phyloP scores from a whole-genome alignment of 2,329 filamentous ascomycete species.

The Ascocoryne sarcoides region DNA sequence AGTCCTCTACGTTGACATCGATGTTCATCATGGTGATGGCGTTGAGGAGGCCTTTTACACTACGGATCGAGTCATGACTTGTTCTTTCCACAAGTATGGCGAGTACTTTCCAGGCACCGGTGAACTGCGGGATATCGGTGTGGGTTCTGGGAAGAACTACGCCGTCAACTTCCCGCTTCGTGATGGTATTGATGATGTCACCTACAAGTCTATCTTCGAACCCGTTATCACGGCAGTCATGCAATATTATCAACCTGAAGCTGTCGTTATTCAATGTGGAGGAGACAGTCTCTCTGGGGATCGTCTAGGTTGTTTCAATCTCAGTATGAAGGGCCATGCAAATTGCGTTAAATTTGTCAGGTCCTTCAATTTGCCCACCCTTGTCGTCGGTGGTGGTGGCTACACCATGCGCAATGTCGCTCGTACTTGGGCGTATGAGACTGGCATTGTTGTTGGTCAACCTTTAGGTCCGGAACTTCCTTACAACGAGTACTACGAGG shows the following conservation, averaged over 20 bases:
- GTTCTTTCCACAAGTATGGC: constrained; percentile 94
- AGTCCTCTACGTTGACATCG: constrained; percentile 96
- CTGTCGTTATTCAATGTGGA: constrained; percentile 92
- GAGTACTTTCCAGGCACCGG: constrained; percentile 93
- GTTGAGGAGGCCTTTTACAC: constrained; percentile 92
- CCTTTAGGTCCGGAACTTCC: constrained; percentile 76
- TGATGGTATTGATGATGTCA: constrained; percentile 82
- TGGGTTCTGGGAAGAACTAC: constrained; percentile 82
- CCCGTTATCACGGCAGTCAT: constrained; percentile 82
- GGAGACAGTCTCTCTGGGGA: constrained; percentile 93
- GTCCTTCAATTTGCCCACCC: constrained; percentile 70
- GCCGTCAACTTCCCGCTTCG: constrained; percentile 85
- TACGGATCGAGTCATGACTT: constrained; percentile 84
- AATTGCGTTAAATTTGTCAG: constrained; percentile 92
- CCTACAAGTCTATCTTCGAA: constrained; percentile 87
- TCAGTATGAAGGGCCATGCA: constrained; percentile 93
- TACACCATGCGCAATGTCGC: constrained; percentile 98
- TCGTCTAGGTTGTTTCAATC: constrained; percentile 89
- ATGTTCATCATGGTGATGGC: constrained; percentile 88
- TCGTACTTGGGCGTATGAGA: constrained; percentile 95
- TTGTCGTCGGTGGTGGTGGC: constrained; percentile 91
- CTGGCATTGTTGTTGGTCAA: constrained; percentile 76
- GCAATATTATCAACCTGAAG: constrained; percentile 78
- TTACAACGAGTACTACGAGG: constrained; percentile 92
- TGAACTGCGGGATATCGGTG: constrained; percentile 75